A percentile compares a stretch with the other conserved stretches of the same genome.
phyloP scores from a whole-genome alignment of 805 yeast genomes.

The Cyberlindnera mycetangii region DNA sequence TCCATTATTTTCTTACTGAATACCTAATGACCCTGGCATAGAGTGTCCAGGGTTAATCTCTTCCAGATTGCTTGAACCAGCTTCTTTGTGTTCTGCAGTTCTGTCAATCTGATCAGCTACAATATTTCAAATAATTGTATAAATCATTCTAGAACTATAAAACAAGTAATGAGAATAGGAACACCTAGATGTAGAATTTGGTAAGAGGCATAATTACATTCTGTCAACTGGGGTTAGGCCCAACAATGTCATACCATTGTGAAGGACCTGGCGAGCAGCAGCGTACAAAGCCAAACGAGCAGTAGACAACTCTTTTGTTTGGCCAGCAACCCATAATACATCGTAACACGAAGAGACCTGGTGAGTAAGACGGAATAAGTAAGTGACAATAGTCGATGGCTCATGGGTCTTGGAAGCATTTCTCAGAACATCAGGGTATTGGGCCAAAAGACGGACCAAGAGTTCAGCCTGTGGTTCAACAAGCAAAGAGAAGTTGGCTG shows the following conservation, averaged over 20 bases:
- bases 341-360: conserved; percentile 96
- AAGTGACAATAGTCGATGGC: conserved; percentile 93
- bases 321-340: conserved; percentile 95
- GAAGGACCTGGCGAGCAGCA: conserved; percentile 84
- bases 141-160: too few relatives aligned
- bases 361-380: conserved; percentile 87
- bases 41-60: too few relatives aligned
- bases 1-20: too few relatives aligned
- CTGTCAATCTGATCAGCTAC: too few relatives aligned
- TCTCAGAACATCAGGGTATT: conserved; percentile 87
- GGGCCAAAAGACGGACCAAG: conserved; percentile 75
- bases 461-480: conserved; percentile 68
- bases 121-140: too few relatives aligned
- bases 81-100: too few relatives aligned
- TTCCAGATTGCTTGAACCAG: too few relatives aligned
- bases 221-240: conserved; percentile 98
- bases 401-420: conserved; percentile 82
- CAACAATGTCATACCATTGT: conserved; percentile 84
- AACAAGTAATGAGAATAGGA: neutral
- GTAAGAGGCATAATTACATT: conserved; percentile 50
- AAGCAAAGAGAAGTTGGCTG: conserved; percentile 59
- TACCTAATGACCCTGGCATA: too few relatives aligned
- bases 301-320: conserved; percentile 75
- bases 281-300: conserved; percentile 92
- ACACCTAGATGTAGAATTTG: neutral